A percentile compares a stretch with the other conserved stretches of the same genome.
Conservation (phyloP, 164 flowering plant genomes). For the Vitis labrusca region DNA sequence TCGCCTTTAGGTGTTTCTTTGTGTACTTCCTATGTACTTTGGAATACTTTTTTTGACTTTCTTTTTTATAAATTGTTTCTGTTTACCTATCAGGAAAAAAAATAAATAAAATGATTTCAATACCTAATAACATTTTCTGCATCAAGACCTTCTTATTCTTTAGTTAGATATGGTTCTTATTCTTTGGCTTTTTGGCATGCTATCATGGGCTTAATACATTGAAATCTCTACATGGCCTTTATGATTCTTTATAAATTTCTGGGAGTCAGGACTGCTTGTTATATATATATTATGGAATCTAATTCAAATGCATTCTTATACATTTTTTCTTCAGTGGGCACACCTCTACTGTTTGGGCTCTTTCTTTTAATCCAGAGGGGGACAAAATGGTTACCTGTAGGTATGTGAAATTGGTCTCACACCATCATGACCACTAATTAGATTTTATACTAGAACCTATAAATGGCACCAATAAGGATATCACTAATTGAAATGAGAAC, state of each 20-base stretch:
- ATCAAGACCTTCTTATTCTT: no score
- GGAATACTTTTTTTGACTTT: no score
- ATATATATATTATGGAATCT: not conserved
- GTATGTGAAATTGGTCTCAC: conserved; percentile 26
- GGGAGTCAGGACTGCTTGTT: not conserved
- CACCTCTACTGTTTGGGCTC: conserved; percentile 71
- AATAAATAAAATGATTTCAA: no score
- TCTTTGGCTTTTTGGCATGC: no score
- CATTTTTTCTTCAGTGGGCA: conserved; percentile 55
- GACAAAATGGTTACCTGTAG: conserved; percentile 76
- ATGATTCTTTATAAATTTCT: not conserved
- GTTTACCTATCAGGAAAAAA: no score
- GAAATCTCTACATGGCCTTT: not conserved
- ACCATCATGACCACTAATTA: not conserved
- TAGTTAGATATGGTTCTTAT: no score
- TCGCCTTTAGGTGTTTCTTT: no score
- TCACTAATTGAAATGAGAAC: not conserved
- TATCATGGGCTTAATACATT: no score
- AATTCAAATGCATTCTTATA: not conserved
- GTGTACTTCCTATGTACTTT: no score
- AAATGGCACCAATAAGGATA: not conserved
- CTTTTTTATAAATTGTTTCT: no score
- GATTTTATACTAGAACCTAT: not conserved
- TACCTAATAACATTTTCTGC: no score
- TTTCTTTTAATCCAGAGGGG: conserved; percentile 61